phyloP scores from a whole-genome alignment of 176 grass and related monocot genomes.

The Rhipidocladum racemiflorum region DNA sequence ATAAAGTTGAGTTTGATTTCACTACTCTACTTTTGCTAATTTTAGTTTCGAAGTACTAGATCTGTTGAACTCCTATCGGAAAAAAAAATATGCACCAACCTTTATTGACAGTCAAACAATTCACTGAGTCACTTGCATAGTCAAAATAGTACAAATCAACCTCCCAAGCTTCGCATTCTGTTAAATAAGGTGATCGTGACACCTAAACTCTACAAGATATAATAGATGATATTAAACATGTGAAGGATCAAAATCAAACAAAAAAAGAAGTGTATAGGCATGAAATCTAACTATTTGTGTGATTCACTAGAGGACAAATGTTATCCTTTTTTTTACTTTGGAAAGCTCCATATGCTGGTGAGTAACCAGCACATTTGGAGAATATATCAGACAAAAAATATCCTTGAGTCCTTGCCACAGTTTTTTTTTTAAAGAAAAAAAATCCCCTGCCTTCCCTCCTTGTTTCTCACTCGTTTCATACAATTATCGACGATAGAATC shows the following conservation, averaged over 20 bases:
- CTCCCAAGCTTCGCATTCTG: background rate
- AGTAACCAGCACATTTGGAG: conserved; percentile 1
- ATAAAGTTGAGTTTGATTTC: background rate
- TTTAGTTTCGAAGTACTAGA: background rate
- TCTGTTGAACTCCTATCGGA: background rate
- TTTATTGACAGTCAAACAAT: conserved; percentile 6
- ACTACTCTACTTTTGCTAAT: background rate
- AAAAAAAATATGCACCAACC: background rate
- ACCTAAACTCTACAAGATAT: background rate
- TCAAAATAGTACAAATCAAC: background rate
- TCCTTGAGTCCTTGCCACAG: background rate
- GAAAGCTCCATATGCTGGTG: background rate
- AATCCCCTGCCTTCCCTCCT: background rate
- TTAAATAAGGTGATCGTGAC: background rate
- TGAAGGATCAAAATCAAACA: conserved; percentile 13
- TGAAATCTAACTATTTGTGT: background rate
- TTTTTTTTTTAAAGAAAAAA: background rate
- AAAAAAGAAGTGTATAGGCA: background rate
- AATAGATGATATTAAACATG: conserved; percentile 22
- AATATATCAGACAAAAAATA: background rate
- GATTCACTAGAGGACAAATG: background rate
- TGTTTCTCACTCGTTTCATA: background rate
- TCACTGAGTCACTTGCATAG: background rate
- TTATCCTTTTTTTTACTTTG: background rate
- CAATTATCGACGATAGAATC: background rate